Evolutionary conservation across 2,329 filamentous ascomycete genomes (phyloP).

Genomic region (Fusarium kyushuense): DNA sequence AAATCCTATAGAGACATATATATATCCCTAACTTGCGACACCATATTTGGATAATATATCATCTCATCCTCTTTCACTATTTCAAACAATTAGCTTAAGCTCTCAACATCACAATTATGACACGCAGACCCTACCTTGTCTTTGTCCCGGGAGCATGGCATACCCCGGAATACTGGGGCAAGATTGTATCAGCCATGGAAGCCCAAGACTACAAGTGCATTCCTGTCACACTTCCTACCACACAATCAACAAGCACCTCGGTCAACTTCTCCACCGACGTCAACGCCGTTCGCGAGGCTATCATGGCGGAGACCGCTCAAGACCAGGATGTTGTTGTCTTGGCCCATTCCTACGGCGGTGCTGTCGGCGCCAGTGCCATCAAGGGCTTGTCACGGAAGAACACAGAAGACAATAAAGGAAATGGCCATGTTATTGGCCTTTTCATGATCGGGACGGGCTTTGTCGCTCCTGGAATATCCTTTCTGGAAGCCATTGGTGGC

Average conservation of each 20-base stretch:
- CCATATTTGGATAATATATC: rapidly evolving
- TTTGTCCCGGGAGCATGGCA: slow-evolving; percentile 65
- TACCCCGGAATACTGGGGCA: slow-evolving; percentile 52
- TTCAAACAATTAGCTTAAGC: rapidly evolving
- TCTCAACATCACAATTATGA: slow-evolving; percentile 23
- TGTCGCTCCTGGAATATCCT: slow-evolving; percentile 52
- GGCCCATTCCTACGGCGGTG: slow-evolving; percentile 63
- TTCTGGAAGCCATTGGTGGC: slow-evolving; percentile 58
- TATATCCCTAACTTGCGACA: background rate
- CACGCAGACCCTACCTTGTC: slow-evolving; percentile 52
- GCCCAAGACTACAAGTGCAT: slow-evolving; percentile 51
- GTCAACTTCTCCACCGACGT: slow-evolving; percentile 59
- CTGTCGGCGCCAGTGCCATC: slow-evolving; percentile 60
- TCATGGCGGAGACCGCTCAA: slow-evolving; percentile 51
- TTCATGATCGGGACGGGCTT: slow-evolving; percentile 61
- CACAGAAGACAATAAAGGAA: background rate
- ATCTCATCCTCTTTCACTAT: rapidly evolving
- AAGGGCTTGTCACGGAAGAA: slow-evolving; percentile 53
- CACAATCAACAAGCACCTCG: slow-evolving; percentile 46
- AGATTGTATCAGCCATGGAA: slow-evolving; percentile 52
- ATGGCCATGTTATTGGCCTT: slow-evolving; percentile 59
- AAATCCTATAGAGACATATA: background rate
- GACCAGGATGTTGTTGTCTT: slow-evolving; percentile 61
- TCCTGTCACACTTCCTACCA: slow-evolving; percentile 56
- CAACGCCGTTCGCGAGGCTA: slow-evolving; percentile 53